These are phyloP conservation scores for Syzygium syzygioides DNA, from an alignment of 441 rosid species.

Conservation along the genomic window DNA sequence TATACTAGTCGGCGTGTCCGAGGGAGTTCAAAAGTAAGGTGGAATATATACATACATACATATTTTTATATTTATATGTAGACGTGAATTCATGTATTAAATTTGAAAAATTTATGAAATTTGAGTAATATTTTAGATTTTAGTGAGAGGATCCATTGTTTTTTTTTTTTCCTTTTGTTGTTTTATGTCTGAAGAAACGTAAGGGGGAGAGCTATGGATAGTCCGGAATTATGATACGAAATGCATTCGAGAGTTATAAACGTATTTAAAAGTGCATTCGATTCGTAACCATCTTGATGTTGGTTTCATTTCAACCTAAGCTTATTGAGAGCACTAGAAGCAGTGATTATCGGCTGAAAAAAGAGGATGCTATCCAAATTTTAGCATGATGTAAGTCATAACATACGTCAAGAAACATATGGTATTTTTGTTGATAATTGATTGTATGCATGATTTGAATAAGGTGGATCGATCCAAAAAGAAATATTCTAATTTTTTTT, in stretches of 20 bases:
- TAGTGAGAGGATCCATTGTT: neutral
- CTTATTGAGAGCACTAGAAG: neutral
- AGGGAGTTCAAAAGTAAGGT: neutral
- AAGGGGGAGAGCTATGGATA: neutral
- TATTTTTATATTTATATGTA: neutral
- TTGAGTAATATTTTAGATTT: neutral
- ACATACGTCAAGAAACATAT: neutral
- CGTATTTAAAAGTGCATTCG: neutral
- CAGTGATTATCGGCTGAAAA: neutral
- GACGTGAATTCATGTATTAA: neutral
- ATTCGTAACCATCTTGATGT: neutral
- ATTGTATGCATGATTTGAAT: neutral
- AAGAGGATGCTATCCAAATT: neutral
- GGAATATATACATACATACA: neutral
- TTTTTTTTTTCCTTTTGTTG: neutral
- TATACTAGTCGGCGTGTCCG: neutral
- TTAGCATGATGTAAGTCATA: neutral
- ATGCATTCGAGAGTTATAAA: neutral
- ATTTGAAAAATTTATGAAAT: neutral
- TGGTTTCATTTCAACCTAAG: neutral
- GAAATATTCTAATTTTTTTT: neutral
- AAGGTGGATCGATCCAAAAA: neutral
- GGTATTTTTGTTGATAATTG: fast-evolving
- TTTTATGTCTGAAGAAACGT: neutral
- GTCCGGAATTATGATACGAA: neutral